Evolutionary conservation across 768 basidiomycete genomes (phyloP).

Genomic region (Leccinum pellstonianum): DNA sequence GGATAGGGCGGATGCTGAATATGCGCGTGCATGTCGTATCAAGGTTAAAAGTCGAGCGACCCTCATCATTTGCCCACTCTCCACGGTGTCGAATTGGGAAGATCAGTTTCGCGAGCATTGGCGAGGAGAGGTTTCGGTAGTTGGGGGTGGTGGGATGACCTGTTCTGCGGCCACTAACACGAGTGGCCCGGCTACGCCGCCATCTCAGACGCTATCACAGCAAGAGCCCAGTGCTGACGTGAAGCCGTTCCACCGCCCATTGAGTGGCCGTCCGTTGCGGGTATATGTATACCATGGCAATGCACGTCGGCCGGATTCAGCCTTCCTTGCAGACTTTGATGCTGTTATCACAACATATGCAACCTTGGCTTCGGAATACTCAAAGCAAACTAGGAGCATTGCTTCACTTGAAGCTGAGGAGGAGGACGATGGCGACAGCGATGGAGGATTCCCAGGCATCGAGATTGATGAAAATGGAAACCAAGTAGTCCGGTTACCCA

Average conservation of each 20-base stretch:
- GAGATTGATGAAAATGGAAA: conserved; percentile 72
- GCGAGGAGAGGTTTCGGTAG: conserved; percentile 81
- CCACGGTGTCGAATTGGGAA: conserved; percentile 98
- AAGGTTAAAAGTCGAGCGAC: conserved; percentile 86
- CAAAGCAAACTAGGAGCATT: conserved; percentile 76
- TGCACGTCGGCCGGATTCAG: conserved; percentile 79
- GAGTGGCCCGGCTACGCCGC: conserved; percentile 37
- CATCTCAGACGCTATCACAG: conserved; percentile 34
- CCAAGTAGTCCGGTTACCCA: conserved; percentile 54
- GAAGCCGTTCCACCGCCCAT: conserved; percentile 36
- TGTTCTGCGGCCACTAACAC: conserved; percentile 33
- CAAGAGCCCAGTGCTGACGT: conserved; percentile 25
- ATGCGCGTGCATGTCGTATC: conserved; percentile 68
- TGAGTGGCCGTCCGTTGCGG: conserved; percentile 57
- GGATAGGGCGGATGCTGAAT: conserved; percentile 71
- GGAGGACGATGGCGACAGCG: conserved; percentile 65
- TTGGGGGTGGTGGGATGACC: conserved; percentile 66
- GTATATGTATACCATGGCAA: conserved; percentile 98
- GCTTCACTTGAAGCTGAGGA: conserved; percentile 59
- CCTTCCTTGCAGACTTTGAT: conserved; percentile 90
- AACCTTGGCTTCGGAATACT: conserved; percentile 92
- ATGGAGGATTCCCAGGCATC: conserved; percentile 57
- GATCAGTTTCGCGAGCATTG: conserved; percentile 98
- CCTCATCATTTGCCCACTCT: conserved; percentile 93
- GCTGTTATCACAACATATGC: conserved; percentile 97